phyloP scores from a whole-genome alignment of 2,329 filamentous ascomycete genomes.

The Colletotrichum sp. region DNA sequence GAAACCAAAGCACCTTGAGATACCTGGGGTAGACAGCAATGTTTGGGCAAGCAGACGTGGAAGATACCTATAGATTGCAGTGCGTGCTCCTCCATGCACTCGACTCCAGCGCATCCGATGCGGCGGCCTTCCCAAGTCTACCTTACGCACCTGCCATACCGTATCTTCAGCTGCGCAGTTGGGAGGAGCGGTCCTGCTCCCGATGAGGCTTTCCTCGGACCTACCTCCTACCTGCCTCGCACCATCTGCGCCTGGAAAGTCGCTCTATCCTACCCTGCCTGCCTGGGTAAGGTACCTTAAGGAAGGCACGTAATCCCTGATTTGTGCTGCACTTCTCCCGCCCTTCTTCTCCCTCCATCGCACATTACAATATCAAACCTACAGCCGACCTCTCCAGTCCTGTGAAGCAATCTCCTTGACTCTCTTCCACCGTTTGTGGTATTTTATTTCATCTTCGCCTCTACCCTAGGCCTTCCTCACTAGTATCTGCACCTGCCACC shows the following conservation, averaged over 20 bases:
- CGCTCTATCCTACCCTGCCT: background rate
- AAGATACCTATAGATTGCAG: too few relatives aligned
- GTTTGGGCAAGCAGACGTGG: too few relatives aligned
- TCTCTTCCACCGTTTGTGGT: background rate
- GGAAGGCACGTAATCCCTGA: accelerated
- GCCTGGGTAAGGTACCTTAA: background rate
- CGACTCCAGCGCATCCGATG: too few relatives aligned
- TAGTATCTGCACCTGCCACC: background rate
- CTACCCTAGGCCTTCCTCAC: background rate
- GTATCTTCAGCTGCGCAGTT: background rate
- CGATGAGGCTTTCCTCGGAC: background rate
- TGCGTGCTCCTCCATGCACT: too few relatives aligned
- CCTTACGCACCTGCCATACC: background rate
- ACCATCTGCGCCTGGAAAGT: background rate
- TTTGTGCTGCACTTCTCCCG: background rate
- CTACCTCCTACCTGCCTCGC: background rate
- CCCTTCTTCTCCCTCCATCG: background rate
- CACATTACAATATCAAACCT: background rate
- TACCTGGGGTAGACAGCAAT: too few relatives aligned
- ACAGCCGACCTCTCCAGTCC: background rate
- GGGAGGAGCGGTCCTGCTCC: background rate
- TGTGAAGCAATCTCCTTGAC: background rate
- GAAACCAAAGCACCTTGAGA: too few relatives aligned
- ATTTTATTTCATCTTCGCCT: background rate
- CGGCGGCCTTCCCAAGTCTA: too few relatives aligned